These are phyloP conservation scores for Colletotrichum phormii DNA, from an alignment of 2,329 filamentous ascomycete genomes.

Conservation along the genomic window DNA sequence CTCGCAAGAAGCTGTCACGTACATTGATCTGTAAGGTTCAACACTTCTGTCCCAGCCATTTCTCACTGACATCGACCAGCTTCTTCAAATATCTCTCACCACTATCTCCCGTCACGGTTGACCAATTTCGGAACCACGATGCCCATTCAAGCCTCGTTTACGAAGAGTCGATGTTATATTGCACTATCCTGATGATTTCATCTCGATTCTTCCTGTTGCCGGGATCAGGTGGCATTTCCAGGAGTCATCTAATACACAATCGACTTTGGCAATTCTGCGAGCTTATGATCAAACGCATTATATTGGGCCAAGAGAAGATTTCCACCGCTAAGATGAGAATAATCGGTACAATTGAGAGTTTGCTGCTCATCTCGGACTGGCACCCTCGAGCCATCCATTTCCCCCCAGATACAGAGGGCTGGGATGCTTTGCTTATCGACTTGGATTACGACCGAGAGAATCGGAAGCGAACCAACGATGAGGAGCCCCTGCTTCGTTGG, in stretches of 20 bases:
- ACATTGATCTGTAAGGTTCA: constrained; percentile 39
- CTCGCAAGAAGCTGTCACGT: constrained; percentile 42
- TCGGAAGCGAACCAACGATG: neutral
- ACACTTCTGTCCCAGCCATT: neutral
- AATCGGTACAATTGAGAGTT: constrained; percentile 38
- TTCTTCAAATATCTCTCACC: constrained; percentile 29
- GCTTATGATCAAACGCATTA: constrained; percentile 37
- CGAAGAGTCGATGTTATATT: constrained; percentile 40
- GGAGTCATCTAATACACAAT: constrained; percentile 38
- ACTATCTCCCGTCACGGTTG: neutral
- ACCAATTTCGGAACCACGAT: constrained; percentile 15
- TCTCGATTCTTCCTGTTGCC: constrained; percentile 41
- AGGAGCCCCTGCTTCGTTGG: constrained; percentile 39
- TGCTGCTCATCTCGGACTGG: constrained; percentile 42
- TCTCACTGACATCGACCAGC: neutral
- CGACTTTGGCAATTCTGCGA: constrained; percentile 41
- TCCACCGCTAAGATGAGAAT: constrained; percentile 39
- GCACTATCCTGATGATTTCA: constrained; percentile 38
- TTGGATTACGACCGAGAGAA: neutral
- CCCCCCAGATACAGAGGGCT: constrained; percentile 10
- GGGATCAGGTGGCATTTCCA: constrained; percentile 38
- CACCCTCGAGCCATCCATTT: constrained; percentile 40
- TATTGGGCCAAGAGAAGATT: constrained; percentile 39
- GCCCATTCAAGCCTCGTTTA: constrained; percentile 33
- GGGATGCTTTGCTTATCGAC: neutral